Percentiles rank a stretch among this genome's conserved stretches.
phyloP scores from a whole-genome alignment of 305 asterid genomes.

The Monarda citriodora region DNA sequence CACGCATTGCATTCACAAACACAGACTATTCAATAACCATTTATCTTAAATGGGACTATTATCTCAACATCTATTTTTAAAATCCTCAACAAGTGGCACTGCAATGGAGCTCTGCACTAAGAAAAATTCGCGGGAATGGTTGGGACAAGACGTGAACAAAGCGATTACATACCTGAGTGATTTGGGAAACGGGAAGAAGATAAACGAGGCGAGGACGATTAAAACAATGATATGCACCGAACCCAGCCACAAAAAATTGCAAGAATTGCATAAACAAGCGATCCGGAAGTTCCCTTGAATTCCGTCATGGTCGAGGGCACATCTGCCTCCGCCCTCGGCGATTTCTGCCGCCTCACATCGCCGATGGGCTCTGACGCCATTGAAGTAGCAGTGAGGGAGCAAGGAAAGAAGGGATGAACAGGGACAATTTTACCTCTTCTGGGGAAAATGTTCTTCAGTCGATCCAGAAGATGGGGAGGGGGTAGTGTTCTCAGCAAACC shows the following conservation, averaged over 20 bases:
- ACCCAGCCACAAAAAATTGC: slow-evolving; percentile 83
- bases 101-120: background rate
- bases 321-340: slow-evolving; percentile 23
- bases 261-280: slow-evolving; percentile 36
- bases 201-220: slow-evolving; percentile 50
- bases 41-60: background rate
- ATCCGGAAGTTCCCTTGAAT: slow-evolving; percentile 57
- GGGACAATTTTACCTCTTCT: no score
- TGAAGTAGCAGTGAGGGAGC: slow-evolving; percentile 15
- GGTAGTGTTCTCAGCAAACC: no score
- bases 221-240: slow-evolving; percentile 55
- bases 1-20: background rate
- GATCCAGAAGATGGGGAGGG: no score
- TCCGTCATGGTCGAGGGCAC: slow-evolving; percentile 49
- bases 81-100: background rate
- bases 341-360: slow-evolving; percentile 28
- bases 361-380: slow-evolving; percentile 31
- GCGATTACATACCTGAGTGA: slow-evolving; percentile 53
- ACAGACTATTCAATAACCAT: background rate
- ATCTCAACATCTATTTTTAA: background rate
- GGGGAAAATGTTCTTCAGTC: no score
- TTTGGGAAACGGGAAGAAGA: slow-evolving; percentile 61
- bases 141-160: background rate
- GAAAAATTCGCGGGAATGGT: background rate
- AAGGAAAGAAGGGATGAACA: background rate